phyloP scores from a whole-genome alignment of 495 filamentous ascomycete species.

The Platismatia glauca region DNA sequence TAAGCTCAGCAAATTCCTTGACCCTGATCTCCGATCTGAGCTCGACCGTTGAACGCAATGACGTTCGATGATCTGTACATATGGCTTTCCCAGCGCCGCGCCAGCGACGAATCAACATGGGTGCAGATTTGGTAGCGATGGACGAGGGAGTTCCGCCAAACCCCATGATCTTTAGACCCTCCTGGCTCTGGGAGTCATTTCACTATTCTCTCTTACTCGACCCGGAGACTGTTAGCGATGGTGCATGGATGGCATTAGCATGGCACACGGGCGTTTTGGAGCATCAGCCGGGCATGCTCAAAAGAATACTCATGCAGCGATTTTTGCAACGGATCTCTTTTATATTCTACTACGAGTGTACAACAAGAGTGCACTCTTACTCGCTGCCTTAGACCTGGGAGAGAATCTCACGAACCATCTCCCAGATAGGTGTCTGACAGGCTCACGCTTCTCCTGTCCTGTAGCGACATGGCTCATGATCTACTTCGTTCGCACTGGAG shows the following conservation, averaged over 20 bases:
- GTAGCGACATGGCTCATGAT: constrained; percentile 2
- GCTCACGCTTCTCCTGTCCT: neutral
- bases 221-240: neutral
- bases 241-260: constrained; percentile 15
- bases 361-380: constrained; percentile 2
- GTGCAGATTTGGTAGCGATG: neutral
- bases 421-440: neutral
- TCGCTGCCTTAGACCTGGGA: constrained; percentile 7
- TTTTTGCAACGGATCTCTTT: constrained; percentile 11
- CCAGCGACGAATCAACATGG: neutral
- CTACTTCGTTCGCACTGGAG: constrained; percentile 8
- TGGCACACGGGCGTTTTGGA: constrained; percentile 16
- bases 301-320: constrained; percentile 9
- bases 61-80: constrained; percentile 1
- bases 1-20: constrained; percentile 30
- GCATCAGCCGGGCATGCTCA: constrained; percentile 1
- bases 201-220: neutral
- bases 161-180: neutral
- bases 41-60: constrained; percentile 19
- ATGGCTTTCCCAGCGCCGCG: neutral
- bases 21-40: constrained; percentile 23
- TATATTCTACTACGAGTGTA: constrained; percentile 6
- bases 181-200: neutral
- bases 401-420: constrained; percentile 6
- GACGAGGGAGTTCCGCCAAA: neutral